Base-by-base conservation (phyloP, 768 basidiomycete species). In the Kwoniella sp. region DNA sequence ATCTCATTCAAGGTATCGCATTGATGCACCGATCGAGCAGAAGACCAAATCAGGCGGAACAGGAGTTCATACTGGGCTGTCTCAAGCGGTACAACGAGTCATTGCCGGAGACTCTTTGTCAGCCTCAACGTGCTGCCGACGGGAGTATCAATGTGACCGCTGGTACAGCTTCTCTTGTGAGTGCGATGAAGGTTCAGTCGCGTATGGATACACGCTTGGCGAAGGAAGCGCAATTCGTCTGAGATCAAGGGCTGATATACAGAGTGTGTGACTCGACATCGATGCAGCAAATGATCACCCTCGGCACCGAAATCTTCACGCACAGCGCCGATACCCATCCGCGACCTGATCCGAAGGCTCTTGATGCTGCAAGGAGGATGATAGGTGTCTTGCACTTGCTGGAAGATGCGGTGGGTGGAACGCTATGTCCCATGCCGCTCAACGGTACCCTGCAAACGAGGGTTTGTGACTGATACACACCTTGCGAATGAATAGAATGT, bases 291-390 rank as follows among this genome's bases (percentile, higher is more conserved):
- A 64, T 68, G 38, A 62, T 71, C 45, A 54, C 62, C 2, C 25
- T 61, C 9, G 59, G 66, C 15, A 30, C 63, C 1, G 70, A 71
- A 52, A 71, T 71, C 66, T 57, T 67, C 47, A 66, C 67, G 2
- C 54, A 55, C 29, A 55, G 37, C 5, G 56, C 54, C 23, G 55
- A 59, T 34, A 20, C 56, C 34, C 26, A 50, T 15, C 25, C 50
- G 4, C 26, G 34, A 25, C 64, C 64, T 1, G 51, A 66, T 55
- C 28, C 50, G 2, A 50, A 50, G 17, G 55, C 64, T 1, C 34
- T 70, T 4, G 61, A 60, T 4, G 68, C 56, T 0, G 61, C 60
- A 1, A 58, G 52, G 48, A 29, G 55, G 29, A 63, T 70, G 26
- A 25, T 70, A 1, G 68, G 61, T 2, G 58, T 70, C 2, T 37